Percentiles rank a stretch among this genome's conserved stretches.
Conservation (phyloP, 1,139 yeast genomes). For the Geotrichum bryndzae region DNA sequence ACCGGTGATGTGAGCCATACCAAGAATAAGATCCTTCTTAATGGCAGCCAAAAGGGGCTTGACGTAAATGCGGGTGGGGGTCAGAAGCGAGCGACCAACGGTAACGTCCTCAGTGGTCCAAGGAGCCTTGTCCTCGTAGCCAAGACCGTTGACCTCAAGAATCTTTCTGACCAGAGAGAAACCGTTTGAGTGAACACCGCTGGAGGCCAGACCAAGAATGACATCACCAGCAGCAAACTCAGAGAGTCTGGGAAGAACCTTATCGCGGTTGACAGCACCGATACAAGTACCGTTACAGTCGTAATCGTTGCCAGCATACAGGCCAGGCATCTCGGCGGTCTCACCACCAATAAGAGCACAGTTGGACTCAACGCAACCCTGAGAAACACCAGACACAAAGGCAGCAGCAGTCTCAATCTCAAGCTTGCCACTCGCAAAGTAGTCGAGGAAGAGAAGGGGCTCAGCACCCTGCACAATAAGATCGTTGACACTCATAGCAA, state of each 20-base stretch:
- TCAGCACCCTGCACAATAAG: constrained; percentile 98
- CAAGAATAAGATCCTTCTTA: constrained; percentile 62
- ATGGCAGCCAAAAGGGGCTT: constrained; percentile 78
- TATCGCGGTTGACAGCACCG: constrained; percentile 87
- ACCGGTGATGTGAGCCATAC: constrained; percentile 96
- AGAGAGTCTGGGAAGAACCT: constrained; percentile 63
- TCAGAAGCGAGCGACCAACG: constrained; percentile 78
- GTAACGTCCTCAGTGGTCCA: constrained; percentile 66
- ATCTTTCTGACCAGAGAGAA: constrained; percentile 94
- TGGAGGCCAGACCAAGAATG: constrained; percentile 77
- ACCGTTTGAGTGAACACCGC: constrained; percentile 96
- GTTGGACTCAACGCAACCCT: constrained; percentile 90
- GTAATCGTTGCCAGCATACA: constrained; percentile 91
- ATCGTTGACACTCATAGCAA: constrained; percentile 98
- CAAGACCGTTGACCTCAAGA: constrained; percentile 63
- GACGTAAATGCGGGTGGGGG: constrained; percentile 92
- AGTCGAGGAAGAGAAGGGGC: constrained; percentile 90
- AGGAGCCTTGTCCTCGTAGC: constrained; percentile 74
- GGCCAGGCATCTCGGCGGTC: constrained; percentile 99
- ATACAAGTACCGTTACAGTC: constrained; percentile 98
- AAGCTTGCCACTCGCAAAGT: constrained; percentile 90
- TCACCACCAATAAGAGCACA: constrained; percentile 99
- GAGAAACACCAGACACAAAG: constrained; percentile 92
- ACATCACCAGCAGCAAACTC: constrained; percentile 75
- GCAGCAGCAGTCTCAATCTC: constrained; percentile 79